These are phyloP conservation scores for Debaryomyces fabryi DNA, from an alignment of 1,139 yeast genomes.

Conservation along the genomic window DNA sequence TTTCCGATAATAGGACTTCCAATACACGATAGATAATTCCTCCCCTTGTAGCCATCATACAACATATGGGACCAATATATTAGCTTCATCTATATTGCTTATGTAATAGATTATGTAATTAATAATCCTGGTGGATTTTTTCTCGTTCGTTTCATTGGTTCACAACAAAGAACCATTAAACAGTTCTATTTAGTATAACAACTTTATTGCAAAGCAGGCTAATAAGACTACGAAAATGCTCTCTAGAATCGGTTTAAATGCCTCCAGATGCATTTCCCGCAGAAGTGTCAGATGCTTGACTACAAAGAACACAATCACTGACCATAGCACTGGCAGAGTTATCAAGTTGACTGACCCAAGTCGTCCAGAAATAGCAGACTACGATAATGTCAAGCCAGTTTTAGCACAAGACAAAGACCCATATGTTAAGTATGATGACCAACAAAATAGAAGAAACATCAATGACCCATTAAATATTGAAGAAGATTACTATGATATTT, in stretches of 20 bases:
- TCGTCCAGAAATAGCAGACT: conserved; percentile 50
- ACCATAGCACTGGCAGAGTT: conserved; percentile 44
- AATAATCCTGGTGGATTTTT: neutral
- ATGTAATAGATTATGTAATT: conserved; percentile 5
- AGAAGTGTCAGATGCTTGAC: conserved; percentile 31
- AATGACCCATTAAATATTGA: conserved; percentile 72
- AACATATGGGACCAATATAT: neutral
- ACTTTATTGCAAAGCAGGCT: neutral
- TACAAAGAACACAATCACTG: conserved; percentile 42
- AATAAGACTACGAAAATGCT: conserved; percentile 21
- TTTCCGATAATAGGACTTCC: neutral
- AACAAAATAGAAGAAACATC: conserved; percentile 77
- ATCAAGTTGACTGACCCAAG: conserved; percentile 48
- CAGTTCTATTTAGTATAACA: neutral
- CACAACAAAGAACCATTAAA: neutral
- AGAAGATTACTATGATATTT: conserved; percentile 76
- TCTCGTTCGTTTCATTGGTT: conserved; percentile 9
- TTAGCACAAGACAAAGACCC: conserved; percentile 72
- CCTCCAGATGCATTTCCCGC: conserved; percentile 18
- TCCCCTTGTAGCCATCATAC: neutral
- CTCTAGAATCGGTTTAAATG: conserved; percentile 31
- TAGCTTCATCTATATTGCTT: neutral
- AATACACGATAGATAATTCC: conserved; percentile 4
- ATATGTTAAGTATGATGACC: conserved; percentile 75
- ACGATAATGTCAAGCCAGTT: conserved; percentile 43